A percentile compares a stretch with the other conserved stretches of the same genome.
Conservation (phyloP, 2,329 filamentous ascomycete species). For the Hymenoscyphus fraxineus region DNA sequence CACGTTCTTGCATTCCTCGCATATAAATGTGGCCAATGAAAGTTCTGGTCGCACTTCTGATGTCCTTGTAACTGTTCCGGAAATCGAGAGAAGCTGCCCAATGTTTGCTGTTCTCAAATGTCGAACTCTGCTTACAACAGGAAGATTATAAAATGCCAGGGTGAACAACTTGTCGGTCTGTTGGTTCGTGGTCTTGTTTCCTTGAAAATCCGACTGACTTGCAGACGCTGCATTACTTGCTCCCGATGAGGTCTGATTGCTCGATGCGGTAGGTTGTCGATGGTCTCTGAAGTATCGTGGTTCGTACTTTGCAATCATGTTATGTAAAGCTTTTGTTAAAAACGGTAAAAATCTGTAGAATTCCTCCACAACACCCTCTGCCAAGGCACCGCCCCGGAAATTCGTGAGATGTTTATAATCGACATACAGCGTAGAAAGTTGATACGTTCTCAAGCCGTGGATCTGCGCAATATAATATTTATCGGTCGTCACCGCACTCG, state of each 20-base stretch:
- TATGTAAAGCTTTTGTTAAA: conserved; percentile 82
- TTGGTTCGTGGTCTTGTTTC: conserved; percentile 79
- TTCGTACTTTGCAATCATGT: conserved; percentile 90
- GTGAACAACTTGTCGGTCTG: conserved; percentile 96
- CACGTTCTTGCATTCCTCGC: conserved; percentile 79
- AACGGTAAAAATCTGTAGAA: conserved; percentile 97
- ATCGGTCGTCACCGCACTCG: conserved; percentile 70
- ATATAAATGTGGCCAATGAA: conserved; percentile 86
- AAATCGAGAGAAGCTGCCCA: conserved; percentile 90
- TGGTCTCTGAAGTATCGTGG: conserved; percentile 92
- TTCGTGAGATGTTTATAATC: conserved; percentile 80
- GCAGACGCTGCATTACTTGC: conserved; percentile 58
- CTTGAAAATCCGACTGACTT: conserved; percentile 59
- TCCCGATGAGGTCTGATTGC: conserved; percentile 66
- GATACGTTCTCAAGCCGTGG: conserved; percentile 67
- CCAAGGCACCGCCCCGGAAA: conserved; percentile 74
- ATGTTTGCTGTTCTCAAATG: conserved; percentile 79
- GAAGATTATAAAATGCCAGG: conserved; percentile 71
- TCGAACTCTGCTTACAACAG: conserved; percentile 39
- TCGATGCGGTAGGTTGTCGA: conserved; percentile 75
- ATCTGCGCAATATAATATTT: conserved; percentile 85
- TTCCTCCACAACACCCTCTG: conserved; percentile 79
- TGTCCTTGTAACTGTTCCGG: conserved; percentile 91
- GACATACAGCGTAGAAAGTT: conserved; percentile 81
- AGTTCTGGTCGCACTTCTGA: conserved; percentile 95